Conservation (phyloP, 306 rosid species). For the Purshia tridentata region DNA sequence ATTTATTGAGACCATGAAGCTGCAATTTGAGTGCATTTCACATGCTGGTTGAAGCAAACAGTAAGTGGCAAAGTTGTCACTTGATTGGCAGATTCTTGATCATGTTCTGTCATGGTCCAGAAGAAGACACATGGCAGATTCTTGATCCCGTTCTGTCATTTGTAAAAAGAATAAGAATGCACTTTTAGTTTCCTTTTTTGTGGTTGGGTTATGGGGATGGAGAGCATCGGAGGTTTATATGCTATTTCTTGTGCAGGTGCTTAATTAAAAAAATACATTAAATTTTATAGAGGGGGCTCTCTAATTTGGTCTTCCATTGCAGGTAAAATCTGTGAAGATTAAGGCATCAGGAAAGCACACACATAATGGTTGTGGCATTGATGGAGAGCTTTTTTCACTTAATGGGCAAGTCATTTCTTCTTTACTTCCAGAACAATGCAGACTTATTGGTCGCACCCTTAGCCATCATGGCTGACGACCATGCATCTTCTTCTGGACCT, state of each 20-base stretch:
- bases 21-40: slow-evolving; percentile 19
- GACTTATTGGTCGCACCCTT: slow-evolving; percentile 81
- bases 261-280: background rate
- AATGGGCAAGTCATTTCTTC: slow-evolving; percentile 81
- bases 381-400: slow-evolving; percentile 92
- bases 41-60: slow-evolving; percentile 19
- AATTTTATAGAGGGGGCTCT: background rate
- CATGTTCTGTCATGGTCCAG: too few species aligned
- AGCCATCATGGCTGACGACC: slow-evolving; percentile 46
- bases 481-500: slow-evolving; percentile 40
- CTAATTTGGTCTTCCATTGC: slow-evolving; percentile 32
- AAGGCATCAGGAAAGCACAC: slow-evolving; percentile 76
- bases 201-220: background rate
- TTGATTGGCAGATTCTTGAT: slow-evolving; percentile 2
- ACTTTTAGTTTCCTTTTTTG: background rate
- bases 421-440: slow-evolving; percentile 96
- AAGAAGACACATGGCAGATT: background rate
- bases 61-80: slow-evolving; percentile 4
- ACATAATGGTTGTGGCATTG: slow-evolving; percentile 92
- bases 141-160: background rate
- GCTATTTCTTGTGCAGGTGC: background rate
- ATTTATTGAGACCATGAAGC: slow-evolving; percentile 17
- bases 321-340: slow-evolving; percentile 92
- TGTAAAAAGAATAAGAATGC: background rate
- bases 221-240: background rate